Base-by-base conservation (phyloP, 495 filamentous ascomycete genomes). In the Penicillium nucicola region DNA sequence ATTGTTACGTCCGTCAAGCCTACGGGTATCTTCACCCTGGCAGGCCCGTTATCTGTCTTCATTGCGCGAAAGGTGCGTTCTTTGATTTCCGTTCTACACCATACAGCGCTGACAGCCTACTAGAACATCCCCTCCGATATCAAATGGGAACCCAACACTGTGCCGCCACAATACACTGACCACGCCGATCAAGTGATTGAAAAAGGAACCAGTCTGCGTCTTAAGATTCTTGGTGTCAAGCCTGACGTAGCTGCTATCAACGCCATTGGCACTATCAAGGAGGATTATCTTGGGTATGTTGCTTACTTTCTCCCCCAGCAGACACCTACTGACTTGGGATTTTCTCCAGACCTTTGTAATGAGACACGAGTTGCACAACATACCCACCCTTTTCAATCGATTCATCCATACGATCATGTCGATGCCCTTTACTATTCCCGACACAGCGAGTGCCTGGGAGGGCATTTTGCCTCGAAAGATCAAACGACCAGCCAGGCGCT, bases 241-340 rank as follows among this genome's bases (percentile, higher is more conserved):
- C 89, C 84, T 44, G 93, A 97, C 60, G 88, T 97, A 38, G 90
- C 86, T 20, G 85, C 87, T 57, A 93, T 98, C 80, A 96, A 86
- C 76, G 93, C 92, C 28, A 95, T 97, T 67, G 95, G 90, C 34
- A 97, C 88, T 31, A 96, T 98, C 65, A 96, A 95, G 74, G 93
- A 97, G 68, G 89, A 80, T 61, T 81, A 69, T 50, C 58, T 81
- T 56, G 78, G 78, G 78, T 81, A 54, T 53, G 74, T 64, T 17
- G 6, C 17, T 25, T n/a, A 22, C 12, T 35, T 12, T 11, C 40
- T 2, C 7, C 28, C 20, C 42, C 33, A 12, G 14, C 17, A 3
- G 2, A 38, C 19, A 42, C 33, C 53, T 48, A 11, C 37, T 48
- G 50, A 62, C 39, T 13, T 31, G 9, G 9, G 11, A 42, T 37